These are phyloP conservation scores for Globisporangium nagaii DNA, from an alignment of 352 stramenopile species.

Conservation along the genomic window DNA sequence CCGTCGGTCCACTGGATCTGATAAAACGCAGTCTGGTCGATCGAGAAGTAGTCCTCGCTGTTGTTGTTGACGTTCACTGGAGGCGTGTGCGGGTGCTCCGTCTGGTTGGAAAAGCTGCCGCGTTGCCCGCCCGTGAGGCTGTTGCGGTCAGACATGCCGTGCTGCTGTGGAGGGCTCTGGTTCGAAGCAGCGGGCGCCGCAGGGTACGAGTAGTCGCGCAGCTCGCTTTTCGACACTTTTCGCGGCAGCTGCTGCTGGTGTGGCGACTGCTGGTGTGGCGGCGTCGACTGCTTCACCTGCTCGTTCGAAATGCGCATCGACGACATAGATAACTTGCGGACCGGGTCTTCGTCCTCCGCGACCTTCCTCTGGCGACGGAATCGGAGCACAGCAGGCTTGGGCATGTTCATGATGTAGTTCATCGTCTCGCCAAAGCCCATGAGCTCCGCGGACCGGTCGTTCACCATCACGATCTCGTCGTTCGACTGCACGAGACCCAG, in stretches of 20 bases:
- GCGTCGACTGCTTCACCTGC: constrained; percentile 14
- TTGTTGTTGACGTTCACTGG: constrained; percentile 16
- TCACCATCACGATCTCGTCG: constrained; percentile 82
- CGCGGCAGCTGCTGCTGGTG: constrained; percentile 12
- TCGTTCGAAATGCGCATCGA: constrained; percentile 3
- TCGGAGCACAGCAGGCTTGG: constrained; percentile 71
- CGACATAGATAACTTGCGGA: constrained; percentile 3
- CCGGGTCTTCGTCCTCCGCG: not conserved
- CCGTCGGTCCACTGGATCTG: constrained; percentile 77
- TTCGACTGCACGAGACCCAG: constrained; percentile 62
- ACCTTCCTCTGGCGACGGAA: constrained; percentile 35
- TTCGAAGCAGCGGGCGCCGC: not conserved
- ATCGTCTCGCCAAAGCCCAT: constrained; percentile 75
- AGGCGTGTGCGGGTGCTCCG: not conserved
- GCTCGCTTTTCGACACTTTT: constrained; percentile 7
- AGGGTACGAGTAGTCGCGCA: constrained; percentile 2
- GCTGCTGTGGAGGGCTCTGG: constrained; percentile 1
- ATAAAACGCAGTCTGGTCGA: constrained; percentile 71
- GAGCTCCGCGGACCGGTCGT: constrained; percentile 41
- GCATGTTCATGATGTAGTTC: constrained; percentile 83
- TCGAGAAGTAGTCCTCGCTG: constrained; percentile 49
- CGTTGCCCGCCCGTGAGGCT: not conserved
- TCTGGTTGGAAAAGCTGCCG: constrained; percentile 5
- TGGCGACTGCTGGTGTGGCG: constrained; percentile 19
- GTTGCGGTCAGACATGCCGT: not conserved